Evolutionary conservation across 1,284 basidiomycete genomes (phyloP).

Genomic region (Stereum hirsutum): DNA sequence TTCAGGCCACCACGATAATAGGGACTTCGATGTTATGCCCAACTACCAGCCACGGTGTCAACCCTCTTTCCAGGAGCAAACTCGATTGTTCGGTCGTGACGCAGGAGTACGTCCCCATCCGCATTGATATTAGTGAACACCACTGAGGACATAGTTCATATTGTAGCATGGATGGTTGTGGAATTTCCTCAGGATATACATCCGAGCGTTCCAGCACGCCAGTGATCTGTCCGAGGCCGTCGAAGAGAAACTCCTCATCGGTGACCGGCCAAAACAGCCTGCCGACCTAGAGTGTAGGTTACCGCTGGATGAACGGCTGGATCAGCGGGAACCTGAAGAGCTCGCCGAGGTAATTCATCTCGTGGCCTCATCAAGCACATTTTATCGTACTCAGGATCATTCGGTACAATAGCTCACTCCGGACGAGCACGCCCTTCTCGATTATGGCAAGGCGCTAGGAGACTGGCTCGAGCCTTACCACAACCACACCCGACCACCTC

Average conservation of each 20-base stretch:
- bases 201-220: constrained; percentile 62
- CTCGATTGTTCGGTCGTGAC: constrained; percentile 48
- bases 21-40: constrained; percentile 71
- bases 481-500: constrained; percentile 57
- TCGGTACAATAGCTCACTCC: constrained; percentile 43
- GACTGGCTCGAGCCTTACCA: constrained; percentile 73
- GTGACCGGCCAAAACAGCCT: constrained; percentile 64
- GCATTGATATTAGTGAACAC: neutral
- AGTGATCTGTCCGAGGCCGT: constrained; percentile 70
- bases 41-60: constrained; percentile 59
- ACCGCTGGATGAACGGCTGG: constrained; percentile 48
- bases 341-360: constrained; percentile 37
- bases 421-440: constrained; percentile 47
- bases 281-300: constrained; percentile 37
- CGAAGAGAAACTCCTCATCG: constrained; percentile 69
- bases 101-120: constrained; percentile 42
- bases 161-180: constrained; percentile 59
- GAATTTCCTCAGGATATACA: constrained; percentile 66
- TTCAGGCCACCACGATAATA: constrained; percentile 70
- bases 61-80: constrained; percentile 52
- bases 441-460: constrained; percentile 50
- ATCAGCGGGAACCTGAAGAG: constrained; percentile 40
- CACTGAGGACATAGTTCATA: neutral
- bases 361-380: no score
- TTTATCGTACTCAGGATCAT: constrained; percentile 4